phyloP scores from a whole-genome alignment of 2,329 filamentous ascomycete species.

The Verticillium tricorpus region DNA sequence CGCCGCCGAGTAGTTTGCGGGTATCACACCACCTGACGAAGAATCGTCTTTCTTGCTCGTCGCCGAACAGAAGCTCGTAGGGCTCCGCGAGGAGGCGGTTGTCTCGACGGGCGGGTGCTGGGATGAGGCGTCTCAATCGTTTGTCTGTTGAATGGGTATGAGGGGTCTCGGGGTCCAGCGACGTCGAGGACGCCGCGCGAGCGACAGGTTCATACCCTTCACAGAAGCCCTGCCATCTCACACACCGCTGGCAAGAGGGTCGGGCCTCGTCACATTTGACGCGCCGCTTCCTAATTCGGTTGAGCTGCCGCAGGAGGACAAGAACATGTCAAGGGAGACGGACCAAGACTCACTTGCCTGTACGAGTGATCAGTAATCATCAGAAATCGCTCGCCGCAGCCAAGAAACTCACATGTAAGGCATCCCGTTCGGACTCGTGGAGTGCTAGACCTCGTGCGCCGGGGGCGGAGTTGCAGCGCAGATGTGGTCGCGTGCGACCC shows the following conservation, averaged over 20 bases:
- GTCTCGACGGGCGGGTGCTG: neutral
- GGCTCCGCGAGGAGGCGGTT: conserved; percentile 4
- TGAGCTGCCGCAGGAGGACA: neutral
- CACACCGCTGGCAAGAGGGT: conserved; percentile 26
- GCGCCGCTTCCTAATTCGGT: conserved; percentile 21
- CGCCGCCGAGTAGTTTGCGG: conserved; percentile 16
- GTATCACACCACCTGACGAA: conserved; percentile 20
- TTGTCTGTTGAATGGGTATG: neutral
- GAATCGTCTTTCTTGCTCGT: conserved; percentile 18
- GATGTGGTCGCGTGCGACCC: conserved; percentile 17
- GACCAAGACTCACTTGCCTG: conserved; percentile 22
- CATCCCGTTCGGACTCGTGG: conserved; percentile 26
- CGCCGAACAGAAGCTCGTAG: conserved; percentile 7
- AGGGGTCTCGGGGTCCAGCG: neutral
- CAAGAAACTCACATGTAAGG: conserved; percentile 22
- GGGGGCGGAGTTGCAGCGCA: conserved; percentile 22
- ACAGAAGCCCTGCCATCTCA: conserved; percentile 29
- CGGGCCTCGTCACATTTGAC: conserved; percentile 31
- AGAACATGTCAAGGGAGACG: neutral
- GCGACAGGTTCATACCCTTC: conserved; percentile 20
- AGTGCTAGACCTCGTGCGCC: conserved; percentile 23
- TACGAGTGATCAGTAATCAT: neutral
- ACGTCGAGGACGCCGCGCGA: neutral
- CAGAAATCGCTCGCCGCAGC: neutral
- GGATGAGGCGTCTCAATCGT: neutral